phyloP scores from a whole-genome alignment of 2,329 filamentous ascomycete species.

The Fusarium chaquense region DNA sequence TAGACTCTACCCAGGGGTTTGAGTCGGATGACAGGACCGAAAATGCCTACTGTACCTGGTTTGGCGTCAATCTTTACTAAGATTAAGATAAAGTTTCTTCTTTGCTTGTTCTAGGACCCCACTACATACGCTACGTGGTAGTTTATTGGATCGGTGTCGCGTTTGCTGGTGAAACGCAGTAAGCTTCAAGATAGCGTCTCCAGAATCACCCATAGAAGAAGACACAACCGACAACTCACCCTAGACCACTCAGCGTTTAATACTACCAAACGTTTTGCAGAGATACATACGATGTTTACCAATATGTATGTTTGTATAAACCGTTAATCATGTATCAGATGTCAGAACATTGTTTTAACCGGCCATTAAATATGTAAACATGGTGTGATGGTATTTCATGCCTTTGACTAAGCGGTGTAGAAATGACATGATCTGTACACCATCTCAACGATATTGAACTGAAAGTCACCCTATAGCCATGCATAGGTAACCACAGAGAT shows the following conservation, averaged over 20 bases:
- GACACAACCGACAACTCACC: background rate
- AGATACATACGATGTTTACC: background rate
- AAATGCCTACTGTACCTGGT: background rate
- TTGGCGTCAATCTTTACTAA: constrained; percentile 11
- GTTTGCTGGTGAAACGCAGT: constrained; percentile 8
- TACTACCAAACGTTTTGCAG: background rate
- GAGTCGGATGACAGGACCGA: constrained; percentile 1
- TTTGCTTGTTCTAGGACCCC: constrained; percentile 4
- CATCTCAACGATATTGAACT: constrained; percentile 3
- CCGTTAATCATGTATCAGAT: background rate
- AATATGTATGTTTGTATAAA: background rate
- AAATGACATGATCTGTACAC: constrained; percentile 12
- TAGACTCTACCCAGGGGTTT: background rate
- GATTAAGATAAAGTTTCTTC: background rate
- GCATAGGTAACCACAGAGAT: background rate
- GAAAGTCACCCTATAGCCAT: constrained; percentile 16
- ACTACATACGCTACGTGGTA: too few species aligned
- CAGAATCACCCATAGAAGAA: constrained; percentile 4
- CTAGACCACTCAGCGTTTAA: background rate
- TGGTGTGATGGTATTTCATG: constrained; percentile 14
- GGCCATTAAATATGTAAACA: background rate
- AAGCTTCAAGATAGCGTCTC: background rate
- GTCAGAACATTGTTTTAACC: background rate
- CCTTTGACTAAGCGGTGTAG: constrained; percentile 15
- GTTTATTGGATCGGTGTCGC: constrained; percentile 4